These are phyloP conservation scores for Medicago arabica DNA, from an alignment of 306 rosid genomes.

Conservation along the genomic window DNA sequence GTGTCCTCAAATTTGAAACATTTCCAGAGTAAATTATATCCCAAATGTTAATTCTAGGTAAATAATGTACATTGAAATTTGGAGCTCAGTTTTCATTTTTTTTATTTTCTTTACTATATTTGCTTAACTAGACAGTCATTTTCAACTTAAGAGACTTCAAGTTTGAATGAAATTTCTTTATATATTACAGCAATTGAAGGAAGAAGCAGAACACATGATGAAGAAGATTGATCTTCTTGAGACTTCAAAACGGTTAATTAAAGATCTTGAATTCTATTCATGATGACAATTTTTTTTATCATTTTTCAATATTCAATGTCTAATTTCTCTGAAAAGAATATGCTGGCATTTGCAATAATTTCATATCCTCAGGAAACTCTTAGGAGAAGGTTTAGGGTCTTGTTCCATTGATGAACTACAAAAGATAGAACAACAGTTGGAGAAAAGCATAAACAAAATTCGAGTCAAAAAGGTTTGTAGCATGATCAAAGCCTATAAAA, in stretches of 20 bases:
- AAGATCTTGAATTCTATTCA: background rate
- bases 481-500: background rate
- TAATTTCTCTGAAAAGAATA: background rate
- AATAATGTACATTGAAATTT: too few relatives aligned
- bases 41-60: too few relatives aligned
- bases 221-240: slow-evolving; percentile 77
- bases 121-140: background rate
- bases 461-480: slow-evolving; percentile 70
- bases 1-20: too few relatives aligned
- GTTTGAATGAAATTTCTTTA: slow-evolving; percentile 23
- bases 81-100: too few relatives aligned
- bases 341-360: slow-evolving; percentile 10
- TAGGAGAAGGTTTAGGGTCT: slow-evolving; percentile 71
- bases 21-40: too few relatives aligned
- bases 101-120: too few relatives aligned
- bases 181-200: slow-evolving; percentile 66
- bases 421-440: slow-evolving; percentile 68
- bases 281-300: background rate
- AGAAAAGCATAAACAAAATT: slow-evolving; percentile 62
- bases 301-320: background rate
- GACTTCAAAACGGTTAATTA: slow-evolving; percentile 74
- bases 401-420: slow-evolving; percentile 73
- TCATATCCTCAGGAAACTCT: slow-evolving; percentile 56
- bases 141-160: slow-evolving; percentile 2
- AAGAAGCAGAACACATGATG: slow-evolving; percentile 68